A percentile compares a stretch with the other conserved stretches of the same genome.
Evolutionary conservation across 192 early-diverging fungal genomes (phyloP).

Genomic region (Gigaspora rosea): DNA sequence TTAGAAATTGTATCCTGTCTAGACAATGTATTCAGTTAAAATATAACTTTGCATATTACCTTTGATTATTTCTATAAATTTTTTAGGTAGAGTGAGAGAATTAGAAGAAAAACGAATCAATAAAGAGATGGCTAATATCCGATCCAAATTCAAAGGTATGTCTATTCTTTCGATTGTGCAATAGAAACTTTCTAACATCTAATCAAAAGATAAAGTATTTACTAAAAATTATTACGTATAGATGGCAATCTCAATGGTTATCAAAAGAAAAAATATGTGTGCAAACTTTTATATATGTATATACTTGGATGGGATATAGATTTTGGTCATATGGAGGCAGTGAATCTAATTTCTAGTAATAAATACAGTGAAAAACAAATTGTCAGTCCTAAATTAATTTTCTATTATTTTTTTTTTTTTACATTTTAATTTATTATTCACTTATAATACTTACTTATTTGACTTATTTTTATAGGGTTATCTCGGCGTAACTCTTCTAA

Average conservation of each 20-base stretch:
- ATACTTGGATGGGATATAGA: conserved; percentile 98
- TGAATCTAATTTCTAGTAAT: conserved; percentile 82
- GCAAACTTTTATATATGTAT: conserved; percentile 99
- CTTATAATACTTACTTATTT: not conserved
- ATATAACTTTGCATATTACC: not conserved
- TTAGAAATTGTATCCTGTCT: conserved; percentile 84
- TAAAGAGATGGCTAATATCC: conserved; percentile 99
- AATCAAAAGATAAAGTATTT: too few species aligned
- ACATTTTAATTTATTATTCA: not conserved
- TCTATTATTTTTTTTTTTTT: not conserved
- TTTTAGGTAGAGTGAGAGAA: conserved; percentile 88
- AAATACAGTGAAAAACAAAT: conserved; percentile 99
- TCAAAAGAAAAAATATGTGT: conserved; percentile 99
- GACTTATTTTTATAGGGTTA: conserved; percentile 72
- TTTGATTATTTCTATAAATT: not conserved
- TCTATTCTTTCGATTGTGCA: not conserved
- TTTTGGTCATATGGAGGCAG: conserved; percentile 97
- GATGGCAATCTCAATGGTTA: conserved; percentile 93
- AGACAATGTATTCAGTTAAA: not conserved
- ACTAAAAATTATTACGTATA: conserved; percentile 33
- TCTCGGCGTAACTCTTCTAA: conserved; percentile 88
- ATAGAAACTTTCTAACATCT: not conserved
- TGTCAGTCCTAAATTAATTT: conserved; percentile 49
- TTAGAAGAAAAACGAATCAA: conserved; percentile 98
- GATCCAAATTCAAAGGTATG: conserved; percentile 96